A percentile compares a stretch with the other conserved stretches of the same genome.
Evolutionary conservation across 1,284 basidiomycete genomes (phyloP).

Genomic region (Naganishia sp.): DNA sequence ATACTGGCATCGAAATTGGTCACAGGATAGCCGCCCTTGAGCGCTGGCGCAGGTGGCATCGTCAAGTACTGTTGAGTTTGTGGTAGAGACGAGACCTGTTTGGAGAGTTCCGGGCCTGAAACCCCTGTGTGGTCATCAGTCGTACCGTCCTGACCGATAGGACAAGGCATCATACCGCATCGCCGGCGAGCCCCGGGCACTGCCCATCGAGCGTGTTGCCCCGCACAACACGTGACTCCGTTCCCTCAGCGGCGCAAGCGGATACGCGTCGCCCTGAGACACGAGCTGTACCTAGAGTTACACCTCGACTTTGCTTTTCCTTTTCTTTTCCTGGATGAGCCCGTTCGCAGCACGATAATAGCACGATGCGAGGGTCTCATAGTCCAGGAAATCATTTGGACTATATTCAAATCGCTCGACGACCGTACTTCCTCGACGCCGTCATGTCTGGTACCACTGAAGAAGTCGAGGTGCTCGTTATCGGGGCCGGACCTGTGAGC

Average conservation of each 20-base stretch:
- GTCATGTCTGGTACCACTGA: constrained; percentile 8
- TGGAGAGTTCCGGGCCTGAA: too few species aligned
- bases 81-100: too few species aligned
- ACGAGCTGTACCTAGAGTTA: too few species aligned
- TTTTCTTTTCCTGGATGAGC: background rate
- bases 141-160: too few species aligned
- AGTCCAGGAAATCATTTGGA: too few species aligned
- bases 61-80: too few species aligned
- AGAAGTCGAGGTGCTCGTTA: constrained; percentile 49
- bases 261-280: background rate
- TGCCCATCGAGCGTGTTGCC: background rate
- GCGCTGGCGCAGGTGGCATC: constrained; percentile 6
- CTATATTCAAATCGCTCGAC: too few species aligned
- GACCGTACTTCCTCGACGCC: background rate
- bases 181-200: background rate
- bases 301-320: background rate
- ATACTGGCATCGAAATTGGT: constrained; percentile 18
- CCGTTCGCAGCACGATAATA: background rate
- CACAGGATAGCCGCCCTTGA: constrained; percentile 11
- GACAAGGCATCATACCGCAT: too few species aligned
- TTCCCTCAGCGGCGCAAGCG: background rate
- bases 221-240: background rate
- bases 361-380: too few species aligned
- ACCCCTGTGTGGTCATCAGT: too few species aligned
- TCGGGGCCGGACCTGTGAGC: constrained; percentile 52